Evolutionary conservation across 2,329 filamentous ascomycete genomes (phyloP), one percentile per base, ranked within the genome.

Genomic region (Cytospora leucostoma): DNA sequence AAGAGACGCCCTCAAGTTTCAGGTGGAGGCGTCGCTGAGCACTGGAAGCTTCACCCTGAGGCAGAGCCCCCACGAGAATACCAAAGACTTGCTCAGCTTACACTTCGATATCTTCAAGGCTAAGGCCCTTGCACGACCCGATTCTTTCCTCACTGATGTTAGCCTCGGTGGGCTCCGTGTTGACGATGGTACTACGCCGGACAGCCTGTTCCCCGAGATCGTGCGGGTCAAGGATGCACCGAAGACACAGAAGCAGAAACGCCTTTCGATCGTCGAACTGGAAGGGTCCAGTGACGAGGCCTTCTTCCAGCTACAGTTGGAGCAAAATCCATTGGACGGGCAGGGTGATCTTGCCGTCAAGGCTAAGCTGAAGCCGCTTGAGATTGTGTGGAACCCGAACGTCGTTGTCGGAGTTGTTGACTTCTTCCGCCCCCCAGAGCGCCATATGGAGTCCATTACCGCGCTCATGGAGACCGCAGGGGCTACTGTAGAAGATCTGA

Each of bases 371-470:
- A 97, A 96, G 75, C 95, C 93, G 52, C 88, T 99, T 68, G 96
- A 99, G 74, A 90, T 99, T 61, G 92, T 99, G 32, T 99, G 97
- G 84, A 99, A 99, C 70, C 95, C 96, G 1, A 91, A 89, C 67
- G 96, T 98, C 69, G 83, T 98, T 0, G 88, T 97, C 7, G 93
- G 95, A 56, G 87, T 98, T 47, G 92, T 89, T 59, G 92, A 93
- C 69, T 99, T 99, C 79, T 99, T 99, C 80, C 90, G 94, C 67
- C 95, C 95, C 0, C 96, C 95, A 0, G 93, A 97, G 74, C 85
- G 93, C 57, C 96, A 99, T 73, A 97, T 99, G 93, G 95, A 99
- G 73, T 99, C 95, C 11, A 97, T 99, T 69, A 90, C 88, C 13
- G 96, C 95, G 1, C 82, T 99, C 62, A 92, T 99, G 88, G 96